Evolutionary conservation across 2,329 filamentous ascomycete genomes (phyloP).

Genomic region (Corynespora cassiicola): DNA sequence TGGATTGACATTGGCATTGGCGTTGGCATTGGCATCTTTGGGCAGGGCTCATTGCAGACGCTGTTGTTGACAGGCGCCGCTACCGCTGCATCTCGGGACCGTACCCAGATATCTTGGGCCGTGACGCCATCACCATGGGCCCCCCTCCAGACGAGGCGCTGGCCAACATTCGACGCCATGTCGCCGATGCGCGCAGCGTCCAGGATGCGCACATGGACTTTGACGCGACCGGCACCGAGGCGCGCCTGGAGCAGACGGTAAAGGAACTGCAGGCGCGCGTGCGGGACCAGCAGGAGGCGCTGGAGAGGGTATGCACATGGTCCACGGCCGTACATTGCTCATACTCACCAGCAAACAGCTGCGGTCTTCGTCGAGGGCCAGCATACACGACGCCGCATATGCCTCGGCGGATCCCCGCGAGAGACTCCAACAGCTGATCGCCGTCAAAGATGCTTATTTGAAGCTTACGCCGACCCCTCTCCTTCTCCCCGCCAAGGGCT

Average conservation of each 20-base stretch:
- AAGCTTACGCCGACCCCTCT: constrained; percentile 67
- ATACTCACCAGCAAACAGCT: constrained; percentile 59
- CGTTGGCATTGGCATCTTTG: too few relatives aligned
- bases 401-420: constrained; percentile 42
- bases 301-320: constrained; percentile 51
- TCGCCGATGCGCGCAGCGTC: constrained; percentile 21
- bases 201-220: constrained; percentile 43
- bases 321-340: background rate
- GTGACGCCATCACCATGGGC: constrained; percentile 36
- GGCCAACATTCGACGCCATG: constrained; percentile 38
- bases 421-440: constrained; percentile 53
- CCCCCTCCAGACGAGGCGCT: constrained; percentile 21
- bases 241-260: constrained; percentile 70
- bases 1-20: too few relatives aligned
- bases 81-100: too few relatives aligned
- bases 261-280: constrained; percentile 67
- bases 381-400: constrained; percentile 33
- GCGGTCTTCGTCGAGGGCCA: constrained; percentile 35
- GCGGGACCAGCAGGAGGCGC: constrained; percentile 53
- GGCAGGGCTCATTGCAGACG: too few relatives aligned
- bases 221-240: constrained; percentile 52
- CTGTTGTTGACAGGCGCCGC: too few relatives aligned
- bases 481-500: constrained; percentile 70
- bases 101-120: too few relatives aligned
- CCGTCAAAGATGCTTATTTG: constrained; percentile 70